These are phyloP conservation scores for Penicillium bovifimosum DNA, from an alignment of 495 filamentous ascomycete genomes.

Conservation along the genomic window DNA sequence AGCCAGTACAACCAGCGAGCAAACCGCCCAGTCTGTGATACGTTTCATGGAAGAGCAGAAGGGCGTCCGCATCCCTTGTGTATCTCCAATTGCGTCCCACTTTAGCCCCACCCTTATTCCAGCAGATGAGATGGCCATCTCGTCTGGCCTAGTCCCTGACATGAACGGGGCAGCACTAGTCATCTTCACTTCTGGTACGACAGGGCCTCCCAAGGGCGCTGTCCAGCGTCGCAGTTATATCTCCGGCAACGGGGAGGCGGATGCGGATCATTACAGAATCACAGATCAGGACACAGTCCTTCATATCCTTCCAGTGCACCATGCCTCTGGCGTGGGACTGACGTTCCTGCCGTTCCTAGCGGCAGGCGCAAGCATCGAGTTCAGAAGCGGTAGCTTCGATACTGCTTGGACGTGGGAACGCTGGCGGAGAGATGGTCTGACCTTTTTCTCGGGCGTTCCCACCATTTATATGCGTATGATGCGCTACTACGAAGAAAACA, in stretches of 20 bases:
- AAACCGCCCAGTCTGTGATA: conserved; percentile 14
- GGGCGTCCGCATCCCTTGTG: conserved; percentile 14
- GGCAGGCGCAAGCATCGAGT: conserved; percentile 41
- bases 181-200: conserved; percentile 44
- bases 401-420: conserved; percentile 47
- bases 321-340: conserved; percentile 43
- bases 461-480: conserved; percentile 49
- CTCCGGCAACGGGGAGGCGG: conserved; percentile 22
- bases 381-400: conserved; percentile 41
- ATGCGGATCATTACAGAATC: conserved; percentile 25
- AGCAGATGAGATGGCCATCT: conserved; percentile 15
- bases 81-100: conserved; percentile 19
- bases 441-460: conserved; percentile 46
- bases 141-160: conserved; percentile 21
- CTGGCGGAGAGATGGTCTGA: conserved; percentile 38
- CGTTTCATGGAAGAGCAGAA: conserved; percentile 13
- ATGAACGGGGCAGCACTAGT: conserved; percentile 24
- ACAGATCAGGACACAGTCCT: conserved; percentile 24
- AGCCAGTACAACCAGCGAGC: conserved; percentile 10
- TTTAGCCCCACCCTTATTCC: conserved; percentile 7
- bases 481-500: conserved; percentile 38
- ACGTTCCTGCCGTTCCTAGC: conserved; percentile 44
- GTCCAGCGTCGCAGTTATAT: conserved; percentile 30
- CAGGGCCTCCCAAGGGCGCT: conserved; percentile 44
- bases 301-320: conserved; percentile 45